These are phyloP conservation scores for Chamaenerion angustifolium DNA, from an alignment of 345 rosid species.

Conservation along the genomic window DNA sequence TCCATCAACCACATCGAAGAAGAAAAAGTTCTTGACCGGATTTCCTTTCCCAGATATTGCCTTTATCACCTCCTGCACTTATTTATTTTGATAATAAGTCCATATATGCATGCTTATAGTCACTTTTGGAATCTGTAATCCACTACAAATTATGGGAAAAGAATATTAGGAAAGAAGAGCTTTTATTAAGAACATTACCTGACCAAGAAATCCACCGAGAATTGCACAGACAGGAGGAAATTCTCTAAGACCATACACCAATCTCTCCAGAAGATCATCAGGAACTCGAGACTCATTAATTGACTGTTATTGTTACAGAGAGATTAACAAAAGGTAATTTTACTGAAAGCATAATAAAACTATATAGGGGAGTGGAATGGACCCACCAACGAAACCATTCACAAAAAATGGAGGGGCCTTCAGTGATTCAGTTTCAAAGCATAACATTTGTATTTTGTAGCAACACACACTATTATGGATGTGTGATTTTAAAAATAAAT, in stretches of 20 bases:
- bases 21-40: conserved; percentile 87
- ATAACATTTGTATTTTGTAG: too few relatives aligned
- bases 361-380: too few relatives aligned
- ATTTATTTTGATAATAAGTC: neutral
- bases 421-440: too few relatives aligned
- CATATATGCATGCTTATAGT: neutral
- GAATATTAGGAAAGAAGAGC: too few relatives aligned
- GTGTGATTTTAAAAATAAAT: too few relatives aligned
- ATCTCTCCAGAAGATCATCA: conserved; percentile 55
- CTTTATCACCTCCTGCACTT: conserved; percentile 76
- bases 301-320: conserved; percentile 23
- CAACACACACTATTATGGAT: too few relatives aligned
- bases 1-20: conserved; percentile 73
- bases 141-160: too few relatives aligned
- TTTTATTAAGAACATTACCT: conserved; percentile 27
- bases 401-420: conserved; percentile 1
- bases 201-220: conserved; percentile 86
- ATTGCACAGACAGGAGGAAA: conserved; percentile 90
- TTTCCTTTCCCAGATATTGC: conserved; percentile 78
- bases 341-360: too few relatives aligned
- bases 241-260: conserved; percentile 34
- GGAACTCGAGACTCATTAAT: conserved; percentile 49
- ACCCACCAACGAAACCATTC: neutral
- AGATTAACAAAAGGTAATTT: too few relatives aligned
- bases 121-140: neutral